Evolutionary conservation across 352 stramenopile genomes (phyloP).

Genomic region (Phytophthora citricola): DNA sequence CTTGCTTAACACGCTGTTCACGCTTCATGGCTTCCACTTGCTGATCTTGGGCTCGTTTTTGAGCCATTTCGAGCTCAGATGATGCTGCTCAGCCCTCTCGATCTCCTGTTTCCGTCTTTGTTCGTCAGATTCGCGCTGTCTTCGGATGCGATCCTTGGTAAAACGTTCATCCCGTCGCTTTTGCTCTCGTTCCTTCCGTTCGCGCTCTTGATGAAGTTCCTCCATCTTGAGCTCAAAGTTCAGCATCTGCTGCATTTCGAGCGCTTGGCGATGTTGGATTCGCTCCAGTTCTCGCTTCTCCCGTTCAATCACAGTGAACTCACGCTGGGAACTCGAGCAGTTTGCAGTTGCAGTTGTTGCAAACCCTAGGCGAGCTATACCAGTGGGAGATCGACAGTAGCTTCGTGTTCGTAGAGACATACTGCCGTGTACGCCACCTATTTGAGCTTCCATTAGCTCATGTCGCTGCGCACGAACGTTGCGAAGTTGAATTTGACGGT

Average conservation of each 20-base stretch:
- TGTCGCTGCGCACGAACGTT: slow-evolving; percentile 59
- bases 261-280: slow-evolving; percentile 70
- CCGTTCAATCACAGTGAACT: slow-evolving; percentile 67
- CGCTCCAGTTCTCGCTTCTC: slow-evolving; percentile 75
- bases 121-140: slow-evolving; percentile 67
- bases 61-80: slow-evolving; percentile 50
- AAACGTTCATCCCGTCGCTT: slow-evolving; percentile 52
- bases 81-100: slow-evolving; percentile 59
- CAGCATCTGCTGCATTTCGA: slow-evolving; percentile 80
- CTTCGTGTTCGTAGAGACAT: slow-evolving; percentile 68
- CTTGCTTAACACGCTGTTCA: slow-evolving; percentile 56
- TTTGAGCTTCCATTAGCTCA: slow-evolving; percentile 65
- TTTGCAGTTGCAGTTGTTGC: not conserved
- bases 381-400: slow-evolving; percentile 56
- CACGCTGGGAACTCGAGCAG: slow-evolving; percentile 25
- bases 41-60: slow-evolving; percentile 47
- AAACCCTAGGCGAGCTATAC: slow-evolving; percentile 26
- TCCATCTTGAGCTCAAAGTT: slow-evolving; percentile 72
- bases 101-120: slow-evolving; percentile 53
- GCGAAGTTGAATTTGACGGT: slow-evolving; percentile 53
- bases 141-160: slow-evolving; percentile 42
- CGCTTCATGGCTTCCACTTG: slow-evolving; percentile 54
- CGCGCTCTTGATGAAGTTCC: slow-evolving; percentile 58
- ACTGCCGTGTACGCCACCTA: slow-evolving; percentile 46
- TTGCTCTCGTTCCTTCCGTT: slow-evolving; percentile 58